Base-by-base conservation (phyloP, 179 eudicot species). In the Sideroxylon spinosum region DNA sequence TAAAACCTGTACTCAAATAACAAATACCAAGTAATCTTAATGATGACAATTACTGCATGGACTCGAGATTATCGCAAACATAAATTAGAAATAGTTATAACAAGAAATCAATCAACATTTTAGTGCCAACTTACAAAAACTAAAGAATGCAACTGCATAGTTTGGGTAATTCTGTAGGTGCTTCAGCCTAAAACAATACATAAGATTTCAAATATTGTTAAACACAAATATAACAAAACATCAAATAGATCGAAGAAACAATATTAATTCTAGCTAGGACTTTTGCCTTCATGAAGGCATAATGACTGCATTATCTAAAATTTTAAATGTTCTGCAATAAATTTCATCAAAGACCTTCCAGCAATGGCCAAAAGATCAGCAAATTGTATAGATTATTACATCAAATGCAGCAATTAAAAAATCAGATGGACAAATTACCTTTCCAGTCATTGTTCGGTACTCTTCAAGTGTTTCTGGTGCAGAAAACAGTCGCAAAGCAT, bases 381-480 rank as follows among this genome's bases (percentile, higher is more conserved):
- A 16, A 1, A 28, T 6, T 50, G 29, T 8, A 50, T 7, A 29
- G 64, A 67, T 26, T 37, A 48, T 61, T 29, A 63, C 20, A 66
- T 20, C 26, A 0, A 29, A 73, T 23, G 23, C 9, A 32, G 56
- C 19, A 44, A 22, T 50, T 71, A 2, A 5, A 20, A 52, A 68
- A 75, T 46, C 9, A 64, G 48, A 1, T 23, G 37, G 50, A 44
- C 14, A 32, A 50, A 22, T 59, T 60, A 94, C 98, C 92, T 91
- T 92, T 78, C 93, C 90, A 68, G 88, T 81, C 64, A 84, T 83
- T 74, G 89, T 85, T 55, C 86, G 83, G 82, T 90, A 90, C 71
- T 90, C 94, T 77, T 90, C 92, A 49, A 90, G 92, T 65, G 84
- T 87, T 78, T 90, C 94, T 50, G 88, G 87, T 14, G 89, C 87